Base-by-base conservation (phyloP, 306 rosid species). In the Vigna hirtella region DNA sequence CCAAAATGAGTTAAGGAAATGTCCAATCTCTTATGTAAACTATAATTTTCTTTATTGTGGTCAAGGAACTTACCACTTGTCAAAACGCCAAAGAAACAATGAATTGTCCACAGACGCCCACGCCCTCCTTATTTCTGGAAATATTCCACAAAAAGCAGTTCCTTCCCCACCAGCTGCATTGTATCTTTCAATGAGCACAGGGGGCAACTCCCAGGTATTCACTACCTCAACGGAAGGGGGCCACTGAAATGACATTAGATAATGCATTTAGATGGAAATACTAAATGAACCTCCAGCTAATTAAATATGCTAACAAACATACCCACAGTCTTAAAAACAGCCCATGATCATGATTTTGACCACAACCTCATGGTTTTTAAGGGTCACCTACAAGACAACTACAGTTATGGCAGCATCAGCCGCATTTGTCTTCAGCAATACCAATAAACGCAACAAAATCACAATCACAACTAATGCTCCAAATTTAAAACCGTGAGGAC, bases 131-230 rank as follows among this genome's bases (percentile, higher is more conserved):
- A 95, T 92, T 85, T 95, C 98, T 0, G 98, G 97, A 84, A 95
- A 95, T 74, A 95, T 92, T 81, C 98, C 98, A 82, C 98, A 91
- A 80, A 92, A 88, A 15, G 98, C 94, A 73, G 97, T 95, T 73
- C 98, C 98, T 83, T 95, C 98, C 79, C 98, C 97, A 36, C 98
- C 98, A 61, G 98, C 93, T 20, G 98, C 89, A 83, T 89, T 95
- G 76, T 95, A 95, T 72, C 98, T 90, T 83, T 95, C 98, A 82
- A 95, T 86, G 58, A 95, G 97, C 77, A 91, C 93, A 17, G 88
- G 88, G 77, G 98, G 98, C 89, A 95, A 81, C 85, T 95, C 98
- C 89, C 96, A 68, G 22, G 90, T 95, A 83, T 89, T 92, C 61
- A 72, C 89, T 67, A 95, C 97, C 89, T 95, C 98, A 70, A 90